These are phyloP conservation scores for Auriscalpium vulgare DNA, from an alignment of 768 basidiomycete species.

Conservation along the genomic window DNA sequence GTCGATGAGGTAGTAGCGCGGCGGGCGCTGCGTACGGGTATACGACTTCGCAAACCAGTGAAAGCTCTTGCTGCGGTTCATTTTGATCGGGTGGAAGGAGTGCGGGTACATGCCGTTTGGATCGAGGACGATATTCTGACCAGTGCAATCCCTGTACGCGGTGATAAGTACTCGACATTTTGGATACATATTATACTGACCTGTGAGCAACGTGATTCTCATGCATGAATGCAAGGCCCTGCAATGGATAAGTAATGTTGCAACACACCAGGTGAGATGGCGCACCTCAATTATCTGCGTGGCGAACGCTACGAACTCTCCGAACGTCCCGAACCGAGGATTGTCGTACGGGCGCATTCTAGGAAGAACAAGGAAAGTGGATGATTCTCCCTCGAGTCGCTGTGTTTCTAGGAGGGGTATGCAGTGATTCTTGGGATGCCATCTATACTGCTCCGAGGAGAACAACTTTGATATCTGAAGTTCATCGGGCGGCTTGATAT, in stretches of 20 bases:
- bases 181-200: too few species aligned
- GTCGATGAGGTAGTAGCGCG: constrained; percentile 23
- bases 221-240: constrained; percentile 20
- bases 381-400: too few species aligned
- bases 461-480: too few species aligned
- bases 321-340: constrained; percentile 19
- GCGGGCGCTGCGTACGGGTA: constrained; percentile 19
- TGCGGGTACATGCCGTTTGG: constrained; percentile 4
- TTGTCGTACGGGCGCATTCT: constrained; percentile 12
- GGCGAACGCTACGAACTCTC: constrained; percentile 19
- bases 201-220: constrained; percentile 14
- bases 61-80: not conserved
- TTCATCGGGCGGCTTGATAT: too few species aligned
- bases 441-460: too few species aligned
- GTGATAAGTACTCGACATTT: too few species aligned
- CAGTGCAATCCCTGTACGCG: constrained; percentile 1
- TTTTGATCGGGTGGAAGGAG: not conserved
- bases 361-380: constrained; percentile 17
- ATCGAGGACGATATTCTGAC: constrained; percentile 10
- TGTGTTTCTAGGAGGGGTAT: too few species aligned
- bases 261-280: not conserved
- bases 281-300: constrained; percentile 18
- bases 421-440: too few species aligned
- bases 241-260: not conserved
- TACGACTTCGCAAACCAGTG: constrained; percentile 5